Conservation (phyloP, 345 rosid genomes). For the Populus davidiana region DNA sequence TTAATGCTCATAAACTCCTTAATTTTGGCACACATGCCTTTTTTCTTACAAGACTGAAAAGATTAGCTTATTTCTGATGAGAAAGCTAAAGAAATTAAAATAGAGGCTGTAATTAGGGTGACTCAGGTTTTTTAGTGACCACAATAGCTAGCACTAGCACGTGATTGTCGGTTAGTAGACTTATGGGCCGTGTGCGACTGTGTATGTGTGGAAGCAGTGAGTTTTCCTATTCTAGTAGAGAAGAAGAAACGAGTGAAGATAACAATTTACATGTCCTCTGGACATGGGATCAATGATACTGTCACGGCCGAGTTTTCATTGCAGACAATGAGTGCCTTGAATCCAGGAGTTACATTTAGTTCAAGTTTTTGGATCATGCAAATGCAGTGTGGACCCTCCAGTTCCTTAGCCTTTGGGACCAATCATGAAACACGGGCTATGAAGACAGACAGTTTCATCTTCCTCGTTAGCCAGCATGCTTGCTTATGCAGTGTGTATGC, state of each 20-base stretch:
- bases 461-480: conserved; percentile 8
- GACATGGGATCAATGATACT: background rate
- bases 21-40: too few relatives aligned
- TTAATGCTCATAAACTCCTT: background rate
- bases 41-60: background rate
- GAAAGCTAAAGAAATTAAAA: too few relatives aligned
- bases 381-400: background rate
- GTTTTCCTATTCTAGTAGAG: background rate
- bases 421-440: conserved; percentile 30
- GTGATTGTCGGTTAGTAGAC: background rate
- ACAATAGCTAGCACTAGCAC: background rate
- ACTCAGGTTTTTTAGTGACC: background rate
- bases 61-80: too few relatives aligned
- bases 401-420: conserved; percentile 1
- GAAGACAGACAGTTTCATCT: conserved; percentile 15
- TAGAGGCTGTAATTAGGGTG: background rate
- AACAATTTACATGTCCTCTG: background rate
- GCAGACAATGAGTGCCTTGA: conserved; percentile 19
- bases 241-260: background rate
- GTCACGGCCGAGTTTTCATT: conserved; percentile 2
- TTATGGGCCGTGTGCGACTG: background rate
- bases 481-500: background rate
- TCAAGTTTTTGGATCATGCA: background rate
- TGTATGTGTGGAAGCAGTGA: background rate
- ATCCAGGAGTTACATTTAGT: background rate